A percentile compares a stretch with the other conserved stretches of the same genome.
Conservation (phyloP, 2,329 filamentous ascomycete genomes). For the Arthrobotrys conoides region DNA sequence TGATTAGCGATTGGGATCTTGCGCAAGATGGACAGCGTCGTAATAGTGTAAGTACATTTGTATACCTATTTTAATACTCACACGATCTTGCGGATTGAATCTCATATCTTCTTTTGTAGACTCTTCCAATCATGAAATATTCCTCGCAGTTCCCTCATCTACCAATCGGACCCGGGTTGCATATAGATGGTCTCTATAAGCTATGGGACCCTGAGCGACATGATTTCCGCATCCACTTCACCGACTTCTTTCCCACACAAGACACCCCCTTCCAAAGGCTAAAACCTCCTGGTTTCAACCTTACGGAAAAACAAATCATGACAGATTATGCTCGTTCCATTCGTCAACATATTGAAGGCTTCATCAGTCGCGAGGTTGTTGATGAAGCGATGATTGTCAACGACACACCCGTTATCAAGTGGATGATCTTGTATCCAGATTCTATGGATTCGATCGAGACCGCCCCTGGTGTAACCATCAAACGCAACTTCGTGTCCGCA, state of each 20-base stretch:
- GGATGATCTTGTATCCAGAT: conserved; percentile 48
- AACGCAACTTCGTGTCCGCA: conserved; percentile 40
- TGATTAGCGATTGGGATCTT: conserved; percentile 28
- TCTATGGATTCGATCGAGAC: conserved; percentile 32
- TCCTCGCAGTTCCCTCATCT: conserved; percentile 36
- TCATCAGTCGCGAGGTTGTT: conserved; percentile 34
- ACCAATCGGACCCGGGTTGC: conserved; percentile 19
- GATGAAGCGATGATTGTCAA: conserved; percentile 50
- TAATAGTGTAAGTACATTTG: conserved; percentile 33
- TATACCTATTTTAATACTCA: not conserved
- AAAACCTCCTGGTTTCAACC: conserved; percentile 34
- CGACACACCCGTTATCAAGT: conserved; percentile 39
- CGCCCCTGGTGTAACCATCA: conserved; percentile 15
- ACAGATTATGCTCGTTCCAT: conserved; percentile 30
- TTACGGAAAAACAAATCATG: conserved; percentile 50
- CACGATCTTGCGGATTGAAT: not conserved
- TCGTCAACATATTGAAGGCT: conserved; percentile 38
- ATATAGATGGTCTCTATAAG: not conserved
- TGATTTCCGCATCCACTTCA: conserved; percentile 27
- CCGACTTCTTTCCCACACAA: conserved; percentile 32
- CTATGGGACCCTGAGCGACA: conserved; percentile 31
- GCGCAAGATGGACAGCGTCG: too few species aligned
- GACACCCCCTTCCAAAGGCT: not conserved
- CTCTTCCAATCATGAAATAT: conserved; percentile 21
- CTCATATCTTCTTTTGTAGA: conserved; percentile 4